These are phyloP conservation scores for Trypanosoma congolense DNA, from an alignment of 208 protist genomes.

Conservation along the genomic window DNA sequence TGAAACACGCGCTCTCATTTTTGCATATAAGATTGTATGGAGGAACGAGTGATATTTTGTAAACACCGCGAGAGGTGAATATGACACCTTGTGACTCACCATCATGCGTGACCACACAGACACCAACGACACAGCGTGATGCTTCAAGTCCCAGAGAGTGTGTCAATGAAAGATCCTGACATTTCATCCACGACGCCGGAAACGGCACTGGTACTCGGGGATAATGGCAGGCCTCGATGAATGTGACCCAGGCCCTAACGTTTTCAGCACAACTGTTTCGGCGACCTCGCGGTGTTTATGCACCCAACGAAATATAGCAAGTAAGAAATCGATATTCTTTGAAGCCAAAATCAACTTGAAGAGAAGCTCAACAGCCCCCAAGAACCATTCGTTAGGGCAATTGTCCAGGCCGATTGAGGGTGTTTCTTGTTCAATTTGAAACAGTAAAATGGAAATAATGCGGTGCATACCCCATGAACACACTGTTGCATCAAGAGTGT, in stretches of 20 bases:
- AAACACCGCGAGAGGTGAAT: constrained; percentile 19
- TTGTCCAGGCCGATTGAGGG: neutral
- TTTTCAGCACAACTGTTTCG: constrained; percentile 19
- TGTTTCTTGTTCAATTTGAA: constrained; percentile 37
- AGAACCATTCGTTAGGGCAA: constrained; percentile 33
- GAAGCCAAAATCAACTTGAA: constrained; percentile 66
- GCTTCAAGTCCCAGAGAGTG: constrained; percentile 35
- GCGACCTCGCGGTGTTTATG: constrained; percentile 27
- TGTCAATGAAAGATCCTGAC: constrained; percentile 38
- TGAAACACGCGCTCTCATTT: constrained; percentile 20
- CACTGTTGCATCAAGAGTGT: constrained; percentile 28
- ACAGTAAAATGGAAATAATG: constrained; percentile 45
- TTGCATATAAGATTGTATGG: constrained; percentile 20
- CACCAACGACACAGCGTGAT: constrained; percentile 25
- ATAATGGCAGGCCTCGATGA: constrained; percentile 29
- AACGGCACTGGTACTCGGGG: constrained; percentile 48
- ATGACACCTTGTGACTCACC: constrained; percentile 18
- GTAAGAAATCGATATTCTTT: constrained; percentile 39
- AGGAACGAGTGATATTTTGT: constrained; percentile 20
- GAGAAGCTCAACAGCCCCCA: constrained; percentile 32
- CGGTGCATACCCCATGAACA: constrained; percentile 63
- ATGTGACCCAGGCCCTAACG: constrained; percentile 30
- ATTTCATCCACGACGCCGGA: constrained; percentile 28
- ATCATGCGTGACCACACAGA: constrained; percentile 10
- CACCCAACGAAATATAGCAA: constrained; percentile 53